These are phyloP conservation scores for Trypanosoma platydactyli DNA, from an alignment of 208 protist species.

Conservation along the genomic window DNA sequence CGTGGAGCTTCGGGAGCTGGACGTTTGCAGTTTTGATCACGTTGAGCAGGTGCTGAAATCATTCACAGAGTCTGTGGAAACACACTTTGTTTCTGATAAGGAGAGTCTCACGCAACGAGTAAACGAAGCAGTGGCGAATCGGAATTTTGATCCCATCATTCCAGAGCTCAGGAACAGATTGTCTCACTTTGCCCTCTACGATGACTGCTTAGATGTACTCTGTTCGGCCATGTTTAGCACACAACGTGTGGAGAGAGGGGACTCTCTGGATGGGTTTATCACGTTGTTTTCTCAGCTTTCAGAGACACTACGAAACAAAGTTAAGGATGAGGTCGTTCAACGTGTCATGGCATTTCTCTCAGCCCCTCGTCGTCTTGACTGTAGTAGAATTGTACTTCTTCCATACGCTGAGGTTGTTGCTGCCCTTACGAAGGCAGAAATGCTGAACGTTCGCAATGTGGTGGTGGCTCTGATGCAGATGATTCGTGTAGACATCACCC, in stretches of 20 bases:
- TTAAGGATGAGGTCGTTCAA: constrained; percentile 68
- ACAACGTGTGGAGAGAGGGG: constrained; percentile 50
- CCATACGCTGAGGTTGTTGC: constrained; percentile 84
- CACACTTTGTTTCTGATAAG: constrained; percentile 71
- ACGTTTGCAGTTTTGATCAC: constrained; percentile 46
- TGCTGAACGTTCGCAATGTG: constrained; percentile 69
- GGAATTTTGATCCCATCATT: constrained; percentile 54
- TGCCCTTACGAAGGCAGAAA: constrained; percentile 56
- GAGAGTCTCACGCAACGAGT: constrained; percentile 47
- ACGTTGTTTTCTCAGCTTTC: constrained; percentile 53
- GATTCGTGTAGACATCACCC: constrained; percentile 69
- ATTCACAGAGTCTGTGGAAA: constrained; percentile 38
- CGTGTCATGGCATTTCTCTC: constrained; percentile 72
- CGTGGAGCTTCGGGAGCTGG: constrained; percentile 67
- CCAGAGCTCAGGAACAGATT: constrained; percentile 65
- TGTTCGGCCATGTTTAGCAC: constrained; percentile 74
- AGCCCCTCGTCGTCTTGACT: constrained; percentile 65
- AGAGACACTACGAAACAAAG: constrained; percentile 36
- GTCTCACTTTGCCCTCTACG: constrained; percentile 36
- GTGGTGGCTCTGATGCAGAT: constrained; percentile 61
- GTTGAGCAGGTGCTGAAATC: constrained; percentile 57
- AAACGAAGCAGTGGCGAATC: constrained; percentile 46
- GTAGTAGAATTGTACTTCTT: constrained; percentile 66
- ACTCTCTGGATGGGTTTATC: constrained; percentile 68
- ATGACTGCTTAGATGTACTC: constrained; percentile 66